Evolutionary conservation across 2,329 filamentous ascomycete genomes (phyloP).

Genomic region (Aspergillus versicolor): DNA sequence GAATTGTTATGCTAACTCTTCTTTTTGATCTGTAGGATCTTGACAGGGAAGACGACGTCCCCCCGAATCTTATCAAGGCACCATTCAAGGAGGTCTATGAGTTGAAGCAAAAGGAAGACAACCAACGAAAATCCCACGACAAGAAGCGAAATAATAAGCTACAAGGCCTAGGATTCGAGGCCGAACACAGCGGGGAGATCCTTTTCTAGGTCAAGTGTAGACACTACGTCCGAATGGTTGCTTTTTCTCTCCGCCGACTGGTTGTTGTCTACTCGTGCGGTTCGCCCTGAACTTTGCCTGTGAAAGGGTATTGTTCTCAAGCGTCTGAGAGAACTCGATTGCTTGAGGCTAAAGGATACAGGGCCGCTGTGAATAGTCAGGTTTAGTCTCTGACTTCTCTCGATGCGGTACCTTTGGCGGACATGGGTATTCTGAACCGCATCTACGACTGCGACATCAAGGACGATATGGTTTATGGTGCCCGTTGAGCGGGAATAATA

Average conservation of each 20-base stretch:
- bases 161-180: slow-evolving; percentile 79
- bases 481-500: background rate
- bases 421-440: background rate
- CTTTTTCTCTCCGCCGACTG: slow-evolving; percentile 7
- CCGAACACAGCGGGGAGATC: slow-evolving; percentile 75
- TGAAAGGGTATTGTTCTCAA: background rate
- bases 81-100: slow-evolving; percentile 69
- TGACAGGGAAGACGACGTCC: slow-evolving; percentile 88
- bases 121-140: slow-evolving; percentile 67
- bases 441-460: background rate
- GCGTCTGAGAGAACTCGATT: background rate
- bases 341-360: background rate
- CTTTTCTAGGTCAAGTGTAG: slow-evolving; percentile 56
- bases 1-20: slow-evolving; percentile 5
- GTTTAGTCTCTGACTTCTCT: background rate
- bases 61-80: slow-evolving; percentile 65
- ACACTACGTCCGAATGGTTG: background rate
- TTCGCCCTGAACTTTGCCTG: background rate
- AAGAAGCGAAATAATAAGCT: slow-evolving; percentile 71
- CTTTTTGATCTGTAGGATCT: slow-evolving; percentile 62
- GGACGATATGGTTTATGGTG: background rate
- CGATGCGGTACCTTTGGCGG: background rate
- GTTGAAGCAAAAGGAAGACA: slow-evolving; percentile 70
- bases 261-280: background rate
- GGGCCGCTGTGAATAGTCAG: background rate